phyloP scores from a whole-genome alignment of 768 basidiomycete species.

The Naganishia randhawae region DNA sequence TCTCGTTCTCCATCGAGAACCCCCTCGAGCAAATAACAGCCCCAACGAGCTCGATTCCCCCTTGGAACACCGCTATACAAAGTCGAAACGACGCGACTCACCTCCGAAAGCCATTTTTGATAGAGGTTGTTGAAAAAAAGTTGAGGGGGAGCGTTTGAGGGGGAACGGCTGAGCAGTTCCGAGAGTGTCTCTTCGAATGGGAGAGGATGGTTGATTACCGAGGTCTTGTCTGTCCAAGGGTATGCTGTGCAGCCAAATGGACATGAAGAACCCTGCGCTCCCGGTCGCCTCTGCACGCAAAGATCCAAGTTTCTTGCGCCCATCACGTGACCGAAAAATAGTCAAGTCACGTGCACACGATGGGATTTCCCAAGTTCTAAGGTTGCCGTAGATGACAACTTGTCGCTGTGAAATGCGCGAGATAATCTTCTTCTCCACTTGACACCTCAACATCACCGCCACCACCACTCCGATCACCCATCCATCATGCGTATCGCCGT shows the following conservation, averaged over 20 bases:
- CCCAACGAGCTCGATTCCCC: background rate
- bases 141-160: too few species aligned
- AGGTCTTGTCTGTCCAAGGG: too few species aligned
- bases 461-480: background rate
- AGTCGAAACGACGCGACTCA: constrained; percentile 2
- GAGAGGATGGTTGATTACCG: too few species aligned
- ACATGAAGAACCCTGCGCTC: background rate
- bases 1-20: background rate
- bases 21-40: background rate
- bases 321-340: constrained; percentile 9
- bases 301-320: constrained; percentile 9
- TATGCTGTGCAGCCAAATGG: too few species aligned
- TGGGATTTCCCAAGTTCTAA: background rate
- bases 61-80: background rate
- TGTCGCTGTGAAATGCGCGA: background rate
- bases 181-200: background rate
- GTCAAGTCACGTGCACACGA: constrained; percentile 5
- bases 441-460: background rate
- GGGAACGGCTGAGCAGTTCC: constrained; percentile 7
- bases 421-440: background rate
- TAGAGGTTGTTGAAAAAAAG: background rate
- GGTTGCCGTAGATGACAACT: background rate
- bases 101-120: constrained; percentile 45
- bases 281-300: background rate
- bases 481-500: constrained; percentile 24